Evolutionary conservation across 2,329 filamentous ascomycete genomes (phyloP).

Genomic region (Aspergillus sp.): DNA sequence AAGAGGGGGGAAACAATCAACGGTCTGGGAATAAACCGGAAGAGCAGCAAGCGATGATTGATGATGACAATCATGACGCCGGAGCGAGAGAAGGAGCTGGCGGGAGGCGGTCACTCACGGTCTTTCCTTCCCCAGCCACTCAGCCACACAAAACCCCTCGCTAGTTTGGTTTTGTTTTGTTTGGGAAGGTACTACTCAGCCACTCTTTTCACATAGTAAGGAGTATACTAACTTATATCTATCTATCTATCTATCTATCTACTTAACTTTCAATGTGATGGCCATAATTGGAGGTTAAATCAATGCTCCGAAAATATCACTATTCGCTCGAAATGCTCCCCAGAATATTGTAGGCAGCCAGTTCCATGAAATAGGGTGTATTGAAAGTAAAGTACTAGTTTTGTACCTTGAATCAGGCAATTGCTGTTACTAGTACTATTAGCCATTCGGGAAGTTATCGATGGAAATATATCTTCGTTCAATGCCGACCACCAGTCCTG

Average conservation of each 20-base stretch:
- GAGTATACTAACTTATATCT: too few species aligned
- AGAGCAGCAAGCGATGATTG: slow-evolving; percentile 16
- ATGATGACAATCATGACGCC: slow-evolving; percentile 24
- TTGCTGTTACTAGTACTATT: too few species aligned
- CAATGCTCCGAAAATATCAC: neutral
- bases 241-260: too few species aligned
- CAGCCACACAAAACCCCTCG: neutral
- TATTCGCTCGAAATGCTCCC: neutral
- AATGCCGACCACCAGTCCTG: too few species aligned
- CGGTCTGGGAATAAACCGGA: slow-evolving; percentile 5
- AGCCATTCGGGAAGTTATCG: too few species aligned
- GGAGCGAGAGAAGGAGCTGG: slow-evolving; percentile 15
- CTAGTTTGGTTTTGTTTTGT: neutral
- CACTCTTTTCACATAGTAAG: neutral
- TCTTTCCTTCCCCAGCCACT: neutral
- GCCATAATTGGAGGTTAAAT: neutral
- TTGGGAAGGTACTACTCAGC: neutral
- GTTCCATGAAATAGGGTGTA: neutral
- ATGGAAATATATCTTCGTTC: too few species aligned
- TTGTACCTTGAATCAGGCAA: too few species aligned
- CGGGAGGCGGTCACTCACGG: slow-evolving; percentile 22
- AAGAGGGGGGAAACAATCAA: slow-evolving; percentile 1
- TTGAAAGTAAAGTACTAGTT: neutral
- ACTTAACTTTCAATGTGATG: neutral
- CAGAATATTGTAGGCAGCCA: too few species aligned